Evolutionary conservation across 257 asterid species (phyloP), one percentile per base, ranked within the genome.

Genomic region (Nicotiana tabacum): DNA sequence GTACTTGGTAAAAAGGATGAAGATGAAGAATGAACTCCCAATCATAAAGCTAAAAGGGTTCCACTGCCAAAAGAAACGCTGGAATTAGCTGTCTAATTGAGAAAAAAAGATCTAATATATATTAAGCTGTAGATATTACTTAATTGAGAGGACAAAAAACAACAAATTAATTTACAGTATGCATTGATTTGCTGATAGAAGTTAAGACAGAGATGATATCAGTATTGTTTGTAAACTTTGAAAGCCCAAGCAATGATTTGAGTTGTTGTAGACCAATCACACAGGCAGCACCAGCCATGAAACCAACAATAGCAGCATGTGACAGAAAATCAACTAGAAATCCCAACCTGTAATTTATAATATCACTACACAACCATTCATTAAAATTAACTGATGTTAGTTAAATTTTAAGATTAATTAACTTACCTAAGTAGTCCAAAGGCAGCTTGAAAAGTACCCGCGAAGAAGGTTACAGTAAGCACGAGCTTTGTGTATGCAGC

Each of bases 391-490:
- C 53, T 48, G 35, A 66, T 66, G 46, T 29, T 66, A 27, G 21
- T 6, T 37, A 9, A 69, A 4, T 37, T 37, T 17, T 30, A 16
- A n/a, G 24, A 48, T 9, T 6, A 43, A 48, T 3, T 21, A 9
- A 77, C 27, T 56, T 67, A 90, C 97, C 98, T 90, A 83, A 94
- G 86, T 77, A 92, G 55, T 51, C 97, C 98, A 81, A 94, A 86
- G 32, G 90, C 64, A 60, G 95, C 91, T 87, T 94, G 92, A 80
- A 91, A 89, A 48, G 85, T 66, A 7, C 97, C 97, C 1, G 95
- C 89, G 53, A 91, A 84, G 82, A 93, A 87, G 1, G 98, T 92
- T 0, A 92, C 98, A 3, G 96, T 93, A 82, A 93, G 87, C 81
- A 92, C 96, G 48, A 93, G 91, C 27, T 90, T 88, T 72, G 87